Evolutionary conservation across 2,329 filamentous ascomycete genomes (phyloP), one percentile per base, ranked within the genome.

Genomic region (Pseudocercospora fuligena): DNA sequence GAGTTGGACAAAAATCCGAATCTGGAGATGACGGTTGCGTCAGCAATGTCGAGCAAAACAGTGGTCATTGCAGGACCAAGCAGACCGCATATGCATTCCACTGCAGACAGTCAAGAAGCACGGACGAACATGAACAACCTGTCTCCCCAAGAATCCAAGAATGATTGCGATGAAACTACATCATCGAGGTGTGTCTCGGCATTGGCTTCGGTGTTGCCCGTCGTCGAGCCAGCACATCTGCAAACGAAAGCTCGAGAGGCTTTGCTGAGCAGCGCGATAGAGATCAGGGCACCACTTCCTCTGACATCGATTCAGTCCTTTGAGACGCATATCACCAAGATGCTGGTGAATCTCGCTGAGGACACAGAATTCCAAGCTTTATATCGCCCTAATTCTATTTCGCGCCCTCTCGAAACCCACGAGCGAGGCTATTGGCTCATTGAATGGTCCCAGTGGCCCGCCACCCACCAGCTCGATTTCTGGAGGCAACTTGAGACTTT

Each of bases 371-470:
- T 75, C 7, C n/a, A 56, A 2, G 60, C 70, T 4, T 47, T 73
- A 8, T 83, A 79, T 69, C 74, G 73, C 23, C 80, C 80, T 16
- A 51, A 70, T 2, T 68, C 57, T 5, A 68, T 86, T 60, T 79
- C 79, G 1, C 82, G 89, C 3, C 74, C 78, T 0, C 79, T 90
- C 1, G 79, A 83, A 2, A 78, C 80, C 0, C 85, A 90, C 43
- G 93, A 97, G 76, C 85, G 94, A 16, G 94, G 93, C 0, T 89
- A 91, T 78, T 97, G 94, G 94, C 77, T 83, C 2, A 73, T 97
- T 4, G 81, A 88, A 69, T 88, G 86, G 70, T 74, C 78, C 0
- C 60, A 71, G 0, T 93, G 90, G 90, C 75, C 80, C 0, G 61
- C 75, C 0, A 76, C 79, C 0, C 73, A 84, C 3, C 85, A 86